Percentiles rank a stretch among this genome's conserved stretches.
These are phyloP conservation scores for Citrus reticulata DNA, from an alignment of 345 rosid genomes.

Conservation along the genomic window DNA sequence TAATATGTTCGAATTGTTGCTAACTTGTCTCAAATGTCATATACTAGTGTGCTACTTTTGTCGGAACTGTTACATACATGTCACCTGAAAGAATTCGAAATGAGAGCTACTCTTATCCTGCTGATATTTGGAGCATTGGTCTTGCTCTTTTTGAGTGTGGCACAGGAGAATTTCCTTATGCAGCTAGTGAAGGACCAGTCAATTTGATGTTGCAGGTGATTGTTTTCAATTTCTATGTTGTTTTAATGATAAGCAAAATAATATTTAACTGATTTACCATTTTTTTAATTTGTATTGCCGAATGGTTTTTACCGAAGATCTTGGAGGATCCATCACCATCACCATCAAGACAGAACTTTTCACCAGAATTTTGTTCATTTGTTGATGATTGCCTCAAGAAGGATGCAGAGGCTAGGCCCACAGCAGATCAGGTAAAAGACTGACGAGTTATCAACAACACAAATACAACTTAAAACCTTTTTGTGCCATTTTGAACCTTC, in stretches of 20 bases:
- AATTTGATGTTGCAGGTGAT: constrained; percentile 95
- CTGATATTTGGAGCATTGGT: constrained; percentile 98
- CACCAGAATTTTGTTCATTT: constrained; percentile 88
- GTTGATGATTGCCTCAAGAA: constrained; percentile 83
- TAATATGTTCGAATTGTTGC: constrained; percentile 16
- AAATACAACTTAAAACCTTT: background rate
- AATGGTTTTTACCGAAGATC: constrained; percentile 43
- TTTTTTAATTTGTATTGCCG: background rate
- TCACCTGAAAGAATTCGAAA: constrained; percentile 91
- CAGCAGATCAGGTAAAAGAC: constrained; percentile 76
- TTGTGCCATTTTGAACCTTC: background rate
- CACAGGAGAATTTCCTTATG: constrained; percentile 91
- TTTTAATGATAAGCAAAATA: background rate
- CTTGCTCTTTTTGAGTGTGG: constrained; percentile 94
- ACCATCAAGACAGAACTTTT: constrained; percentile 60
- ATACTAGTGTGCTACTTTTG: constrained; percentile 91
- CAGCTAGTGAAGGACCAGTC: constrained; percentile 84
- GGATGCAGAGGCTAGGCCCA: constrained; percentile 81
- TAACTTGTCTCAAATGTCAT: constrained; percentile 22
- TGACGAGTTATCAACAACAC: background rate
- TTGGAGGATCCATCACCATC: constrained; percentile 95
- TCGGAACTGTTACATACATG: constrained; percentile 99
- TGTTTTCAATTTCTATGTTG: background rate
- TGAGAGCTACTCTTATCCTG: constrained; percentile 85
- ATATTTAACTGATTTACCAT: background rate